These are phyloP conservation scores for Geranium brycei DNA, from an alignment of 345 rosid genomes.

Conservation along the genomic window DNA sequence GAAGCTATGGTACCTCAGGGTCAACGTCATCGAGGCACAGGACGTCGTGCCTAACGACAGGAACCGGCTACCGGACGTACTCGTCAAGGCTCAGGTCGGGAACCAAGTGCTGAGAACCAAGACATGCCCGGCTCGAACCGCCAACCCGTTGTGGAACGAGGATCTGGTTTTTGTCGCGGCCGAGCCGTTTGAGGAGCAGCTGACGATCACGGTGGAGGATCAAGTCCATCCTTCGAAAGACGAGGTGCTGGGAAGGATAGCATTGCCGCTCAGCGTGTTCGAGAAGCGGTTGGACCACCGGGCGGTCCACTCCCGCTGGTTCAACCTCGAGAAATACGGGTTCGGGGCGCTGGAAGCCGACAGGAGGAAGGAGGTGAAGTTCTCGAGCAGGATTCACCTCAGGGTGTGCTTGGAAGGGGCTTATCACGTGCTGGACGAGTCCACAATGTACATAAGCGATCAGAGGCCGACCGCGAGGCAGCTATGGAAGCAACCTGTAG, in stretches of 20 bases:
- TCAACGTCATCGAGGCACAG: conserved; percentile 83
- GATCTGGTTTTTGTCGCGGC: conserved; percentile 79
- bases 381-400: conserved; percentile 67
- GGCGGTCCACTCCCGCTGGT: conserved; percentile 77
- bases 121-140: conserved; percentile 31
- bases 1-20: conserved; percentile 72
- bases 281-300: conserved; percentile 83
- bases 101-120: conserved; percentile 60
- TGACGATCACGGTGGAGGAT: conserved; percentile 58
- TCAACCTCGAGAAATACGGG: conserved; percentile 73
- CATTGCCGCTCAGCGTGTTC: conserved; percentile 33
- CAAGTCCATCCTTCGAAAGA: conserved; percentile 49
- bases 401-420: conserved; percentile 86
- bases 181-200: conserved; percentile 89
- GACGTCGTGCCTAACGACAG: conserved; percentile 56
- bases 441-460: conserved; percentile 76
- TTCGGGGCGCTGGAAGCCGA: conserved; percentile 59
- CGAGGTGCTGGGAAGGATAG: conserved; percentile 53
- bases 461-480: conserved; percentile 79
- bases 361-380: conserved; percentile 65
- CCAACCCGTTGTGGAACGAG: conserved; percentile 67
- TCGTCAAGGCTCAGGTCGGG: conserved; percentile 67
- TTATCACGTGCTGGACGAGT: conserved; percentile 86
- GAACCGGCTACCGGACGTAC: conserved; percentile 53
- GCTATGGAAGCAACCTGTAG: conserved; percentile 72